phyloP scores from a whole-genome alignment of 2,329 filamentous ascomycete species.

The Dryadomyces quercivorus region DNA sequence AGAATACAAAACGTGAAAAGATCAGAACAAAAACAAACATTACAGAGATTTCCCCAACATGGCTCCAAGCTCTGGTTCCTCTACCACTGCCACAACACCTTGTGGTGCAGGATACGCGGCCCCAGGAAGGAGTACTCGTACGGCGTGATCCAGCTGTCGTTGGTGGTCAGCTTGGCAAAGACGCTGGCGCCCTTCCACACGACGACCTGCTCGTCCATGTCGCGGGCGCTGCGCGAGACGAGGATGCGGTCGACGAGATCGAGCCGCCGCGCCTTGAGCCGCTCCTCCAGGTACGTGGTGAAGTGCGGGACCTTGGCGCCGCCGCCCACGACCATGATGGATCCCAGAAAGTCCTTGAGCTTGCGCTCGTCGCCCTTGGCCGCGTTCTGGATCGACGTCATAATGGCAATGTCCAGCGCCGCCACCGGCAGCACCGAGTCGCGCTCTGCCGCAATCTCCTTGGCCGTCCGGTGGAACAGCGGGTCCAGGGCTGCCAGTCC shows the following conservation, averaged over 20 bases:
- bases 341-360: slow-evolving; percentile 75
- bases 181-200: slow-evolving; percentile 97
- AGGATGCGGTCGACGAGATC: slow-evolving; percentile 49
- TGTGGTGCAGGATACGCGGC: slow-evolving; percentile 70
- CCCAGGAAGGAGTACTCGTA: slow-evolving; percentile 83
- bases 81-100: slow-evolving; percentile 54
- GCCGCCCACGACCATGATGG: slow-evolving; percentile 83
- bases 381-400: slow-evolving; percentile 79
- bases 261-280: slow-evolving; percentile 54
- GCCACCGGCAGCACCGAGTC: slow-evolving; percentile 74
- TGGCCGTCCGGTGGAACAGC: slow-evolving; percentile 32
- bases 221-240: slow-evolving; percentile 63
- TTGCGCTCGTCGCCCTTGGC: slow-evolving; percentile 86
- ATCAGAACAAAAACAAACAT: too few species aligned
- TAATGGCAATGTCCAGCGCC: slow-evolving; percentile 77
- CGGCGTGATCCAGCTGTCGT: slow-evolving; percentile 88
- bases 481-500: slow-evolving; percentile 6
- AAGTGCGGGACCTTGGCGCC: slow-evolving; percentile 73
- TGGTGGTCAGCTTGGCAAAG: slow-evolving; percentile 82
- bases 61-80: too few species aligned
- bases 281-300: slow-evolving; percentile 70
- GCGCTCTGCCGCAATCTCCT: slow-evolving; percentile 51
- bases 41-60: too few species aligned
- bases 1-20: too few species aligned
- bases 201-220: slow-evolving; percentile 95